Evolutionary conservation across 345 rosid species (phyloP), one percentile per base, ranked within the genome.

Genomic region (Hibiscus syriacus): DNA sequence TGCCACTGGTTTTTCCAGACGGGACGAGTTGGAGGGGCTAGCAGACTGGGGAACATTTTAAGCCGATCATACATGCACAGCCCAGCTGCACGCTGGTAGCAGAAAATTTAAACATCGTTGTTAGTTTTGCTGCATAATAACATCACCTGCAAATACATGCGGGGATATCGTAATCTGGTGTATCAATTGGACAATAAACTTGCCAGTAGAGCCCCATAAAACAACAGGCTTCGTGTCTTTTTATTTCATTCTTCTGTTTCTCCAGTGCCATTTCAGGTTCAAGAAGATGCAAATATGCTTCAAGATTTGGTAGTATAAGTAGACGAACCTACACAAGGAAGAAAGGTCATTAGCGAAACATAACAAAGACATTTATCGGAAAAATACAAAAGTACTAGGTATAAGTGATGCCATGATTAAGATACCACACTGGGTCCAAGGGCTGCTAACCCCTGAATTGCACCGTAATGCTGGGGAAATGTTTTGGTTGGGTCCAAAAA

Each of bases 381-480:
- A 48, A 66, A 8, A 13, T n/a, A 1, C 22, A 7, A 0, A 26
- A 52, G 7, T 32, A n/a, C 46, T 2, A 22, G 11, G 61, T 38
- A 2, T 20, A 16, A 55, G 60, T 10, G 19, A 65, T 52, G 30
- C 19, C 53, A 20, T 61, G 29, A 58, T 58, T 38, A 12, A 11
- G 29, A 38, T 12, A 92, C 98, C 96, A 85, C 89, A 65, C 78
- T 78, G 67, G 86, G 83, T 69, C 98, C 98, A 55, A 92, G 86
- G 19, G 87, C 86, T 52, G 86, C 89, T 69, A 92, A 74, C 71
- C 98, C 98, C 88, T 80, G 92, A 74, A 92, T 77, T 70, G 98
- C 96, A 66, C 98, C 96, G 53, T 85, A 92, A 76, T 92, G 98
- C 66, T 92, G 98, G 73, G 96, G 70, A 65, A 87, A 81, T 63